Percentiles rank a stretch among this genome's conserved stretches.
phyloP scores from a whole-genome alignment of 192 early-diverging fungal genomes.

The Funneliformis mosseae region DNA sequence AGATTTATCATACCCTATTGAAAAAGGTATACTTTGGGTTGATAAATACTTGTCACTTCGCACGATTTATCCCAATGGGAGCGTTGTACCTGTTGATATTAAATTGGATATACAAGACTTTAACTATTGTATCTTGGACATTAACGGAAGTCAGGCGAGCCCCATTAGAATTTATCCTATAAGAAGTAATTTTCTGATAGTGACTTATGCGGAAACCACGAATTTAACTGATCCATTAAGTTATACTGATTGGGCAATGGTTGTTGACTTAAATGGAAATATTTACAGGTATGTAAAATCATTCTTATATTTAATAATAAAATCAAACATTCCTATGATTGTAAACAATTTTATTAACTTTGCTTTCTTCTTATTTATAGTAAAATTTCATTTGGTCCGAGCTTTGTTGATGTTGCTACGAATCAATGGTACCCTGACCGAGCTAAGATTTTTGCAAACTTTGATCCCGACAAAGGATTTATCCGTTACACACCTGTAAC shows the following conservation, averaged over 20 bases:
- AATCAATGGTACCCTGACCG: not conserved
- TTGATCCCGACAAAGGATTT: not conserved
- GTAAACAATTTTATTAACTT: not conserved
- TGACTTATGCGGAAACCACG: not conserved
- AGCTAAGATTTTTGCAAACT: not conserved
- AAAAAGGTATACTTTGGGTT: not conserved
- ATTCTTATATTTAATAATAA: not conserved
- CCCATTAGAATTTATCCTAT: not conserved
- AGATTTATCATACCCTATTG: accelerated
- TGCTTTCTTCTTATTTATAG: not conserved
- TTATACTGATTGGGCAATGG: not conserved
- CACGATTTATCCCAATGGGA: not conserved
- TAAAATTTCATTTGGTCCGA: not conserved
- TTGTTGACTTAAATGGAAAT: not conserved
- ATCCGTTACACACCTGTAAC: not conserved
- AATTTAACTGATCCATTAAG: not conserved
- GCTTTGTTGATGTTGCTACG: not conserved
- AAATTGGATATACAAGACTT: not conserved
- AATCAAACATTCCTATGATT: not conserved
- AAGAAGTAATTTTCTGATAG: not conserved
- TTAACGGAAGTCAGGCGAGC: not conserved
- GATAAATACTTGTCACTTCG: not conserved
- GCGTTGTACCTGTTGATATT: not conserved
- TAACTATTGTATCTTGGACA: not conserved
- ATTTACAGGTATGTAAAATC: not conserved